Percentiles rank a stretch among this genome's conserved stretches.
Conservation (phyloP, 179 eudicot species). For the Sideroxylon spinosum region DNA sequence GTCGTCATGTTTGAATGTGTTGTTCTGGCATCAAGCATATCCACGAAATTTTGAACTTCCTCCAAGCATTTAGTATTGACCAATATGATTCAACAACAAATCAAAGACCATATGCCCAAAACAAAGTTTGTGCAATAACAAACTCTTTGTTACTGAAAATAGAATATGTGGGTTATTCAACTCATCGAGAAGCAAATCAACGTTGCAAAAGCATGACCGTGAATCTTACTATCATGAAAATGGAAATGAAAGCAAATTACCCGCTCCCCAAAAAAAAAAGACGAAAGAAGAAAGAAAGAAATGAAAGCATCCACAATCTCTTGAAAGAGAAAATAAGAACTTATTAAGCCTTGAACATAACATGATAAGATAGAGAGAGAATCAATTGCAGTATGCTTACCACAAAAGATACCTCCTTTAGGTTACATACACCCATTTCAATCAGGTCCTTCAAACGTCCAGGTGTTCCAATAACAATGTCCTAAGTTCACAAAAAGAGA, state of each 20-base stretch:
- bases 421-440: conserved; percentile 71
- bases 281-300: no score
- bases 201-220: neutral
- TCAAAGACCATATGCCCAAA: neutral
- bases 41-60: no score
- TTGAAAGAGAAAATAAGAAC: neutral
- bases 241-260: neutral
- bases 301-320: neutral
- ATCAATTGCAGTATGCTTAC: conserved; percentile 35
- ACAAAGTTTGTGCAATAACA: neutral
- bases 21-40: no score
- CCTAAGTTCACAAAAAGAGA: conserved; percentile 44
- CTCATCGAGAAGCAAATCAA: neutral
- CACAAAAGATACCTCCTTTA: conserved; percentile 85
- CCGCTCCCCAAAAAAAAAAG: no score
- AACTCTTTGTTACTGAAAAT: neutral
- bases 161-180: neutral
- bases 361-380: neutral
- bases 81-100: neutral
- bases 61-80: neutral
- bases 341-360: neutral
- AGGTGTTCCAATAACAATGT: conserved; percentile 95
- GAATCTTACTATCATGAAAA: neutral
- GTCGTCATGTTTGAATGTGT: no score
- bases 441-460: conserved; percentile 94